Evolutionary conservation across 306 rosid species (phyloP).

Genomic region (Sindora glabra): DNA sequence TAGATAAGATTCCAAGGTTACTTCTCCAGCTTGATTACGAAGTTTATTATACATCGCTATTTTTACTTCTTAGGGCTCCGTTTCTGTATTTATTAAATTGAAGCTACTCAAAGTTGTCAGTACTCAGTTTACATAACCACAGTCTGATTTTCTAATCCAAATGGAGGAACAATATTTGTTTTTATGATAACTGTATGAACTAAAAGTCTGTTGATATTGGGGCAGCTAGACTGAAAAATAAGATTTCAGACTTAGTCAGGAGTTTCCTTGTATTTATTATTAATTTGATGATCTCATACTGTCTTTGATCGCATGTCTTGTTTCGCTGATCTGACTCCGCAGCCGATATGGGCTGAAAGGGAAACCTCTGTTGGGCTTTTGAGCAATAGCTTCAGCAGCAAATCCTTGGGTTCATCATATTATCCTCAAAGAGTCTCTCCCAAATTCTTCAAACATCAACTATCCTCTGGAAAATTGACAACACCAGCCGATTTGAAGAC

Average conservation of each 20-base stretch:
- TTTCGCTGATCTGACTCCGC: slow-evolving; percentile 14
- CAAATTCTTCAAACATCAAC: slow-evolving; percentile 22
- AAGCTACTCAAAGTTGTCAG: neutral
- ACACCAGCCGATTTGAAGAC: slow-evolving; percentile 22
- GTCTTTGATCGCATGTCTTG: neutral
- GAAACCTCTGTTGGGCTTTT: slow-evolving; percentile 38
- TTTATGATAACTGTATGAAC: neutral
- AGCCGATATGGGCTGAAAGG: slow-evolving; percentile 90
- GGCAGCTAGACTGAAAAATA: neutral
- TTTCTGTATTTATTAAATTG: neutral
- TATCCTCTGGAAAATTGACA: slow-evolving; percentile 25
- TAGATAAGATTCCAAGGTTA: neutral
- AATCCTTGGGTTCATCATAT: slow-evolving; percentile 17
- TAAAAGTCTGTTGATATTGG: neutral
- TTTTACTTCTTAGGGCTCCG: neutral
- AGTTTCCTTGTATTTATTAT: neutral
- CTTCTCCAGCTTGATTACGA: neutral
- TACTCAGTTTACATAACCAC: neutral
- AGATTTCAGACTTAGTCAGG: neutral
- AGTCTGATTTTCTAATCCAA: neutral
- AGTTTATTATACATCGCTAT: neutral
- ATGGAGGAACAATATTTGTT: neutral
- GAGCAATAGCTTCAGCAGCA: slow-evolving; percentile 24
- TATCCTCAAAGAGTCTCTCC: slow-evolving; percentile 58
- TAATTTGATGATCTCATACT: slow-evolving; percentile 1